phyloP scores from a whole-genome alignment of 371 early-diverging fungal genomes.

The Coemansia sp. region DNA sequence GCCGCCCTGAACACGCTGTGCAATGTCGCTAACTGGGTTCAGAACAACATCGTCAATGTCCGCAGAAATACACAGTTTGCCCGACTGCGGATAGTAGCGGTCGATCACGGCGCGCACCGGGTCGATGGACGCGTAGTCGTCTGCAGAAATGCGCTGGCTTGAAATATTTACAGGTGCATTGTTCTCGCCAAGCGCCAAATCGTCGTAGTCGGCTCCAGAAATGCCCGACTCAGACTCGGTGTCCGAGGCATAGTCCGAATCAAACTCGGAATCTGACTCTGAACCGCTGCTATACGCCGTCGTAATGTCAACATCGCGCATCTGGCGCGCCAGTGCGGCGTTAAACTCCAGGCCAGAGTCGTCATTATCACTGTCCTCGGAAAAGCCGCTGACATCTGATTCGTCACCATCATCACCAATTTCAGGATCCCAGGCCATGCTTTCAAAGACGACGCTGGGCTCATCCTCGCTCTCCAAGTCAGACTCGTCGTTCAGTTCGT shows the following conservation, averaged over 20 bases:
- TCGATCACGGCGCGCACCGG: slow-evolving; percentile 38
- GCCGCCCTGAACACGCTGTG: neutral
- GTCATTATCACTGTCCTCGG: slow-evolving; percentile 12
- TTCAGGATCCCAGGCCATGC: slow-evolving; percentile 12
- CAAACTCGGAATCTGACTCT: slow-evolving; percentile 3
- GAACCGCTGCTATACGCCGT: neutral
- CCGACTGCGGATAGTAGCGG: slow-evolving; percentile 43
- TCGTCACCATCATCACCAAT: neutral
- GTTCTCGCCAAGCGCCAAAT: neutral
- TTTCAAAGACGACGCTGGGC: slow-evolving; percentile 3
- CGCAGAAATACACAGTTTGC: slow-evolving; percentile 26
- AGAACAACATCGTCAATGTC: slow-evolving; percentile 43
- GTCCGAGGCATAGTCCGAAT: neutral
- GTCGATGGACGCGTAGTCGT: slow-evolving; percentile 24
- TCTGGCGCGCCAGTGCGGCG: neutral
- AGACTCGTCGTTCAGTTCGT: neutral
- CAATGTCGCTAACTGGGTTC: neutral
- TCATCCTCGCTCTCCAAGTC: slow-evolving; percentile 7
- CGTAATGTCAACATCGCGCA: neutral
- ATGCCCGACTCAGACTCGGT: slow-evolving; percentile 4
- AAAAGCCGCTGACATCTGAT: neutral
- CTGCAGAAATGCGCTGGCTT: neutral
- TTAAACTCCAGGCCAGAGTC: slow-evolving; percentile 7
- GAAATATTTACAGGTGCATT: neutral
- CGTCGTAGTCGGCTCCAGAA: neutral